phyloP scores from a whole-genome alignment of 768 basidiomycete genomes.

The Lactifluus hygrophoroides region DNA sequence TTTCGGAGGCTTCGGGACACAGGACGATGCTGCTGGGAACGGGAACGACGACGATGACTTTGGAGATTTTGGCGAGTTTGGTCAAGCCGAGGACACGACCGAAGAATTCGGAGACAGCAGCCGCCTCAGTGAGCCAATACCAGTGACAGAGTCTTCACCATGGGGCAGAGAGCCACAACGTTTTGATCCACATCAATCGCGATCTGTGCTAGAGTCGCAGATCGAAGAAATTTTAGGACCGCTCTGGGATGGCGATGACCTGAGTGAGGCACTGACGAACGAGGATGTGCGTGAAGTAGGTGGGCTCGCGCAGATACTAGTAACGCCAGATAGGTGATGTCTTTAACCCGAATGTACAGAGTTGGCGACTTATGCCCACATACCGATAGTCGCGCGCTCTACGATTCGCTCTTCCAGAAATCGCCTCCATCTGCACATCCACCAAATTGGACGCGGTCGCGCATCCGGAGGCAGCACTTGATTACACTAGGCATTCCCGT shows the following conservation, averaged over 20 bases:
- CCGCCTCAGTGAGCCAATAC: slow-evolving; percentile 33
- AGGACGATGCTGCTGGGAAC: slow-evolving; percentile 31
- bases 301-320: slow-evolving; percentile 71
- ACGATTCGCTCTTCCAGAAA: slow-evolving; percentile 57
- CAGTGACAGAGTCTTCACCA: slow-evolving; percentile 35
- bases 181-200: slow-evolving; percentile 56
- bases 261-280: slow-evolving; percentile 48
- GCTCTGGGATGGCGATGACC: slow-evolving; percentile 49
- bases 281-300: slow-evolving; percentile 73
- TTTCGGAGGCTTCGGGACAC: slow-evolving; percentile 52
- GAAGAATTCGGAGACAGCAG: slow-evolving; percentile 31
- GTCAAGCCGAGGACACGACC: slow-evolving; percentile 40
- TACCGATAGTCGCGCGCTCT: slow-evolving; percentile 62
- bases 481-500: slow-evolving; percentile 90
- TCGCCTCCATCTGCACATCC: slow-evolving; percentile 69
- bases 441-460: slow-evolving; percentile 92
- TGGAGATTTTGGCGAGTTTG: slow-evolving; percentile 85
- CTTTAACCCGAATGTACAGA: slow-evolving; percentile 6
- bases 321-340: slow-evolving; percentile 63
- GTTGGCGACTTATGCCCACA: slow-evolving; percentile 24
- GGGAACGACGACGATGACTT: slow-evolving; percentile 64
- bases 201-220: slow-evolving; percentile 47
- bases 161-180: slow-evolving; percentile 51
- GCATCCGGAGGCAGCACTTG: slow-evolving; percentile 83
- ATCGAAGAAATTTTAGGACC: slow-evolving; percentile 58